Percentiles rank a stretch among this genome's conserved stretches.
These are phyloP conservation scores for Sclerotinia nivalis DNA, from an alignment of 2,329 filamentous ascomycete genomes.

Conservation along the genomic window DNA sequence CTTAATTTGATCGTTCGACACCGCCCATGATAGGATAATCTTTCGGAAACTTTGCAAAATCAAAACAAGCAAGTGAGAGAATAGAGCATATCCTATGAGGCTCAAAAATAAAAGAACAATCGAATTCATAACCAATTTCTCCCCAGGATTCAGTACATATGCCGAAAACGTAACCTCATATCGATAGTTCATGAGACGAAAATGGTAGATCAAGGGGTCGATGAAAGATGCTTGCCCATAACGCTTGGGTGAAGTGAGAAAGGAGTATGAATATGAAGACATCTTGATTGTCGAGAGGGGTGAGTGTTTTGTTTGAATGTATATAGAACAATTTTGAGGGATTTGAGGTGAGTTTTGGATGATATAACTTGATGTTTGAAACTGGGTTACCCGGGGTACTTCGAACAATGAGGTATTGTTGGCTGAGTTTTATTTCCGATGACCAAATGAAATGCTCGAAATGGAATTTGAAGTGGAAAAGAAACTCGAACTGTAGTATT, in stretches of 20 bases:
- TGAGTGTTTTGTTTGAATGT: too few relatives aligned
- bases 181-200: conserved; percentile 40
- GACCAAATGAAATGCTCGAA: background rate
- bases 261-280: background rate
- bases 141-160: conserved; percentile 47
- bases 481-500: background rate
- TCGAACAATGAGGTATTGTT: background rate
- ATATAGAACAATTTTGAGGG: too few relatives aligned
- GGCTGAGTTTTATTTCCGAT: background rate
- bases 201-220: conserved; percentile 8
- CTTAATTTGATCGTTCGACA: conserved; percentile 12
- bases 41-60: conserved; percentile 12
- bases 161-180: conserved; percentile 50
- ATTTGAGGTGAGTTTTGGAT: background rate
- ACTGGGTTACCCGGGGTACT: background rate
- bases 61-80: conserved; percentile 22
- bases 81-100: conserved; percentile 22
- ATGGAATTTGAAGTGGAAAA: background rate
- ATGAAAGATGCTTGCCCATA: conserved; percentile 4
- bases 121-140: conserved; percentile 47
- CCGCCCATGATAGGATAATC: conserved; percentile 23
- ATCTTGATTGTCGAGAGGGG: background rate
- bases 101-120: conserved; percentile 40
- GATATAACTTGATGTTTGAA: background rate
- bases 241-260: background rate